Evolutionary conservation across 495 filamentous ascomycete species (phyloP).

Genomic region (Niebla homalea): DNA sequence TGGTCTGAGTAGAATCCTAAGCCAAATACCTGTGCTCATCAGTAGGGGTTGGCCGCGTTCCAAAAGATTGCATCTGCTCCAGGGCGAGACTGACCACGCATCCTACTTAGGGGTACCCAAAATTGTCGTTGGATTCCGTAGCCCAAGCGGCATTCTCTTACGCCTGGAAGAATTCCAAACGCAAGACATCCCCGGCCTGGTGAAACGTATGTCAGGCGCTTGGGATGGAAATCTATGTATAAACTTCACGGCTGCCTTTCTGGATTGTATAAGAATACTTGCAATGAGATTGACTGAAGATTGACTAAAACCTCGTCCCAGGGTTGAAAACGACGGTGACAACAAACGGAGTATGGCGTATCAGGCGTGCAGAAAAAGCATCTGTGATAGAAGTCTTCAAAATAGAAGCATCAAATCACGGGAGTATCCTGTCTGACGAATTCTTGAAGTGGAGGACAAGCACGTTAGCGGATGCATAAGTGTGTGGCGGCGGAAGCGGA

Average conservation of each 20-base stretch:
- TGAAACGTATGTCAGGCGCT: constrained; percentile 43
- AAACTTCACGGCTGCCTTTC: constrained; percentile 65
- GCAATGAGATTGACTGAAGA: not conserved
- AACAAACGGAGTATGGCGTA: constrained; percentile 69
- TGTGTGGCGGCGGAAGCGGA: not conserved
- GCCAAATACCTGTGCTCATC: too few species aligned
- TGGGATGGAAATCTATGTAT: constrained; percentile 92
- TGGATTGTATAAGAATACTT: constrained; percentile 46
- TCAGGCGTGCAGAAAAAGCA: constrained; percentile 45
- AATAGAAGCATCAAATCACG: constrained; percentile 58
- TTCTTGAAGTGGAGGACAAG: constrained; percentile 59
- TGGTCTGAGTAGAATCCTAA: constrained; percentile 15
- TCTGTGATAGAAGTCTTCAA: constrained; percentile 55
- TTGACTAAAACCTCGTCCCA: constrained; percentile 17
- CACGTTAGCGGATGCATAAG: not conserved
- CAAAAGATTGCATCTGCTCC: too few species aligned
- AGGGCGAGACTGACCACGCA: too few species aligned
- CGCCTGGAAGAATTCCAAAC: constrained; percentile 68
- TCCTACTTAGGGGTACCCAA: constrained; percentile 45
- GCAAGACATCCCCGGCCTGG: constrained; percentile 55
- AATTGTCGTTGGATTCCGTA: constrained; percentile 82
- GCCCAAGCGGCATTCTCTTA: constrained; percentile 54
- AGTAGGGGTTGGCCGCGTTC: too few species aligned
- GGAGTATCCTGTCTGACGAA: constrained; percentile 59
- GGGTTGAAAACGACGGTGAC: constrained; percentile 53